Conservation (phyloP, 306 rosid genomes). For the Carpinus viminea region DNA sequence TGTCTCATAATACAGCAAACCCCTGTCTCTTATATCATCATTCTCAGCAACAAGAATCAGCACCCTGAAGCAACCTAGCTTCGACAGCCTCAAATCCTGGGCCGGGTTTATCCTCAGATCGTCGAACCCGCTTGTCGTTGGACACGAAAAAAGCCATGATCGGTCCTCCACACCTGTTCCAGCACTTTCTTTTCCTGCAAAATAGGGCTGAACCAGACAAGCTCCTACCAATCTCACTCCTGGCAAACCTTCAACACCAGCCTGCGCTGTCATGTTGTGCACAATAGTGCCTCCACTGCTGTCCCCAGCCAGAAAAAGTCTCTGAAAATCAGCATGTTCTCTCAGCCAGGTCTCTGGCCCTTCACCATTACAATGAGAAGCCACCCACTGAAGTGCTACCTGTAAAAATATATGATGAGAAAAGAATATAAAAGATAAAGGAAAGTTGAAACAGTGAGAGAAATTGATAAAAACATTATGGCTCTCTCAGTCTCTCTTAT, state of each 20-base stretch:
- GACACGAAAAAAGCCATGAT: not conserved
- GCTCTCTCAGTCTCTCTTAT: too few relatives aligned
- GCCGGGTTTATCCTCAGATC: conserved; percentile 32
- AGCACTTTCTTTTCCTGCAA: not conserved
- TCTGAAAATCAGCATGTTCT: not conserved
- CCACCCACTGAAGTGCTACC: conserved; percentile 1
- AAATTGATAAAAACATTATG: too few relatives aligned
- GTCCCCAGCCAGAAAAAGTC: not conserved
- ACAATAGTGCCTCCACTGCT: not conserved
- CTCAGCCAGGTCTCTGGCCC: not conserved
- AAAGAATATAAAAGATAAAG: too few relatives aligned
- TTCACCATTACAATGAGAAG: not conserved
- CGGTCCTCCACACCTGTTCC: not conserved
- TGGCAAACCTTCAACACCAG: not conserved
- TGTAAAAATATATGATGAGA: too few relatives aligned
- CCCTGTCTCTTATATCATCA: conserved; percentile 1
- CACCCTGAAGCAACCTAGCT: conserved; percentile 14
- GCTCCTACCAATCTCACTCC: not conserved
- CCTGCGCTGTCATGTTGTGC: not conserved
- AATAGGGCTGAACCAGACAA: conserved; percentile 7
- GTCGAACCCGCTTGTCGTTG: conserved; percentile 12
- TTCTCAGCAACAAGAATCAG: conserved; percentile 21
- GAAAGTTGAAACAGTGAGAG: too few relatives aligned
- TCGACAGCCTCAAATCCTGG: conserved; percentile 14
- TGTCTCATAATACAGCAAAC: conserved; percentile 6